Percentiles rank a stretch among this genome's conserved stretches.
Evolutionary conservation across 2,329 filamentous ascomycete genomes (phyloP).

Genomic region (Alternaria gansuensis): DNA sequence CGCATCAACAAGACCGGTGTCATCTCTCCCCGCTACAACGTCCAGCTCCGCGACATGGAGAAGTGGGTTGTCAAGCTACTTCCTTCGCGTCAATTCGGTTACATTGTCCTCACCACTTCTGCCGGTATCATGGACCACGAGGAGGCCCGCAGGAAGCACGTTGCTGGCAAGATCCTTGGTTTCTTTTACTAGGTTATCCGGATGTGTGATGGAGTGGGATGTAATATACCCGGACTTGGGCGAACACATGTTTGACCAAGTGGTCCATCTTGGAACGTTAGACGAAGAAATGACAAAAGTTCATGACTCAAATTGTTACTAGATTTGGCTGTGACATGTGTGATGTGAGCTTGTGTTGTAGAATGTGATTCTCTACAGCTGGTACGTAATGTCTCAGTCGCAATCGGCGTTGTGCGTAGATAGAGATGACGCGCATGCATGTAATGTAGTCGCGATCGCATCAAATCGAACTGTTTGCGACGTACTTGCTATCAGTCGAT

Average conservation of each 20-base stretch:
- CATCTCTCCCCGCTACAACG: conserved; percentile 99
- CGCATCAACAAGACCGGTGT: conserved; percentile 99
- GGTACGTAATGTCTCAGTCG: neutral
- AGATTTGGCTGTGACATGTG: neutral
- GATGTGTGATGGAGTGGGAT: conserved; percentile 35
- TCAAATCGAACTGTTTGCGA: neutral
- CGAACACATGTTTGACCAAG: conserved; percentile 38
- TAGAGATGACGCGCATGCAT: neutral
- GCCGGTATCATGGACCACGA: conserved; percentile 99
- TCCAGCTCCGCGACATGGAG: conserved; percentile 96
- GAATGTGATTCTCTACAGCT: neutral
- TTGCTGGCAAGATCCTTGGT: conserved; percentile 98
- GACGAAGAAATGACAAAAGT: conserved; percentile 44
- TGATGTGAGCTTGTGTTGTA: neutral
- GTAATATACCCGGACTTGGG: conserved; percentile 44
- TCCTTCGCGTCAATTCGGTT: conserved; percentile 99
- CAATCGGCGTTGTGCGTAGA: neutral
- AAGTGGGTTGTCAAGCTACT: conserved; percentile 99
- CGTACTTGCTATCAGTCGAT: neutral
- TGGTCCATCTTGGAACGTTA: conserved; percentile 41
- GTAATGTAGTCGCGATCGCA: too few relatives aligned
- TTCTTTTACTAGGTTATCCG: conserved; percentile 87
- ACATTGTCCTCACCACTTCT: conserved; percentile 98
- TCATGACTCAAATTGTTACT: conserved; percentile 25
- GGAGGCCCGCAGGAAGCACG: conserved; percentile 98